Evolutionary conservation across 441 rosid species (phyloP), one percentile per base, ranked within the genome.

Genomic region (Aquilaria agallochum): DNA sequence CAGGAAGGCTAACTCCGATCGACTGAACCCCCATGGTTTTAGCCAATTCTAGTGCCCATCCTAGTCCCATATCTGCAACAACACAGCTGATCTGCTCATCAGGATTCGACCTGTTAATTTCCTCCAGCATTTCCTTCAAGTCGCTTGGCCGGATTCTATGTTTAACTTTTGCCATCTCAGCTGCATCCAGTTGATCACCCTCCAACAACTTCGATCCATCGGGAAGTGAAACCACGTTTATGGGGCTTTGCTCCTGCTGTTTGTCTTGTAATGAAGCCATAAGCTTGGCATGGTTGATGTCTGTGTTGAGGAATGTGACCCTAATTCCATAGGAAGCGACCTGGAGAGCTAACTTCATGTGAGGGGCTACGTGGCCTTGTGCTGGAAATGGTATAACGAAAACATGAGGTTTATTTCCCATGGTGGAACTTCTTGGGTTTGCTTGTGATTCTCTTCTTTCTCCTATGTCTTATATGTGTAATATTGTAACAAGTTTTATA

Each of bases 321-420:
- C 59, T 64, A 59, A 75, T 15, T 27, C 73, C 76, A 31, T 58
- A n/a, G 10, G 69, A 55, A 3, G 67, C 76, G 12, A 77, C 63
- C 5, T 31, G 63, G 51, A 63, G 53, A 0, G 80, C 49, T 54
- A 80, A 31, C 63, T 75, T 80, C 72, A 80, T 44, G 7, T 77
- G 64, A 58, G 85, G 76, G 5, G 67, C 55, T 50, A 74, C 66
- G 46, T 77, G 80, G 9, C 80, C 85, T 64, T 77, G 75, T 30
- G 64, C 56, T 46, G 80, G 80, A 36, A 9, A 72, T 5, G 81
- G 65, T 31, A 76, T 20, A 5, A 63, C 64, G 10, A 76, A 50
- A 11, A 68, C 71, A 64, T 73, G 78, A 0, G 62, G 46, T 53
- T 53, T 65, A 48, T 11, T 63, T 7, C n/a, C 15, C 55, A 20